Evolutionary conservation across 345 rosid genomes (phyloP).

Genomic region (Hibiscus tridactylites): DNA sequence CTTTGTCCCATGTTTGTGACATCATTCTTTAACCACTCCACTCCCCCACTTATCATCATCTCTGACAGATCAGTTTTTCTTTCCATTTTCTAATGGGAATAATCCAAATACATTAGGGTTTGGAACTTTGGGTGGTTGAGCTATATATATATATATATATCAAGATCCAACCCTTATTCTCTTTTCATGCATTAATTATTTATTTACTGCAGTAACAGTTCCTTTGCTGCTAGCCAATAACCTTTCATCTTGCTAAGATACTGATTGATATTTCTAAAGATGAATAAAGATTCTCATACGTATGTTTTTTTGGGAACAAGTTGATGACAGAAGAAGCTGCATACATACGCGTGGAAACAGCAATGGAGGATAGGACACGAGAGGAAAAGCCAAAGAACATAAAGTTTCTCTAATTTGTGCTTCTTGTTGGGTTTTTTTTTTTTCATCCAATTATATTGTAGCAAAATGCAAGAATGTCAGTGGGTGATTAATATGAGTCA

Average conservation of each 20-base stretch:
- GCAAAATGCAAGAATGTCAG: neutral
- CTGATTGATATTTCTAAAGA: neutral
- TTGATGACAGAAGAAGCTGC: conserved; percentile 11
- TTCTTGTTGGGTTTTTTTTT: neutral
- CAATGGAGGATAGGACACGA: conserved; percentile 6
- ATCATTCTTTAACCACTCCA: conserved; percentile 32
- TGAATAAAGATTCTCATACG: neutral
- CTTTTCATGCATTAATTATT: conserved; percentile 5
- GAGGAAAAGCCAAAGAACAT: conserved; percentile 11
- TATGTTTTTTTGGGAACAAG: neutral
- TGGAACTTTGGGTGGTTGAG: neutral
- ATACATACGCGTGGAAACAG: conserved; percentile 3
- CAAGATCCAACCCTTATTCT: neutral
- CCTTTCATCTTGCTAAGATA: neutral
- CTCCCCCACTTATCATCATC: neutral
- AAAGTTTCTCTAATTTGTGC: neutral
- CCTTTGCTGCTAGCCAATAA: neutral
- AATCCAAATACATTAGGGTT: conserved; percentile 10
- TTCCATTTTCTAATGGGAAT: neutral
- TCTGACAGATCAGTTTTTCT: conserved; percentile 14
- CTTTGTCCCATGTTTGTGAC: conserved; percentile 30
- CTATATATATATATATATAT: too few relatives aligned
- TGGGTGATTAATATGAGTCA: neutral
- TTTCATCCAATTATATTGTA: conserved; percentile 10
- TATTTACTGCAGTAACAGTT: neutral